Conservation (phyloP, 148 eudicot genomes). For the Arctostaphylos glauca region DNA sequence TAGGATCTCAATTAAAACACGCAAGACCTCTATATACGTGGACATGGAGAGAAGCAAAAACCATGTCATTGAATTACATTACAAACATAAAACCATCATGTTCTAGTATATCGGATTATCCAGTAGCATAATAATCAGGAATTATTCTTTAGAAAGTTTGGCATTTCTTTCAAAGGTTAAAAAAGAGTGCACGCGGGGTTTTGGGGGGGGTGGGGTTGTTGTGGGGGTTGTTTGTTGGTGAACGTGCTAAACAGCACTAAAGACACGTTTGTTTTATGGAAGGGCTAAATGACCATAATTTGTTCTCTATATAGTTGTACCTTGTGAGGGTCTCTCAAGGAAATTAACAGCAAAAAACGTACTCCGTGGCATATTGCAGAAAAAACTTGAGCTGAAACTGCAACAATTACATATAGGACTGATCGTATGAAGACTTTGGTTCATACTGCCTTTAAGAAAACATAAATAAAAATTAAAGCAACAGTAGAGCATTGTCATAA, state of each 20-base stretch:
- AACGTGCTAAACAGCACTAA: background rate
- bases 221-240: too few relatives aligned
- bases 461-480: background rate
- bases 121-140: background rate
- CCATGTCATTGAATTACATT: background rate
- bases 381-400: background rate
- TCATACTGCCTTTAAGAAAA: slow-evolving; percentile 4
- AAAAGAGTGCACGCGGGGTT: too few relatives aligned
- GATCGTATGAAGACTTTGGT: background rate
- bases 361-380: background rate
- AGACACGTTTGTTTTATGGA: background rate
- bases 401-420: background rate
- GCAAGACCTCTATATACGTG: background rate
- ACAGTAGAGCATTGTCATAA: background rate
- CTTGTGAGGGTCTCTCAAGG: background rate
- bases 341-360: background rate
- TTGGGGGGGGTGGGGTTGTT: too few relatives aligned
- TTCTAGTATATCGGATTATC: background rate
- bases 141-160: background rate
- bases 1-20: background rate
- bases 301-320: background rate
- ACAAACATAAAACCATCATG: background rate
- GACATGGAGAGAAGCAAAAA: background rate
- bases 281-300: background rate
- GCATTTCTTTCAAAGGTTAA: background rate